These are phyloP conservation scores for Tolypocladium amazonense DNA, from an alignment of 2,329 filamentous ascomycete genomes.

Conservation along the genomic window DNA sequence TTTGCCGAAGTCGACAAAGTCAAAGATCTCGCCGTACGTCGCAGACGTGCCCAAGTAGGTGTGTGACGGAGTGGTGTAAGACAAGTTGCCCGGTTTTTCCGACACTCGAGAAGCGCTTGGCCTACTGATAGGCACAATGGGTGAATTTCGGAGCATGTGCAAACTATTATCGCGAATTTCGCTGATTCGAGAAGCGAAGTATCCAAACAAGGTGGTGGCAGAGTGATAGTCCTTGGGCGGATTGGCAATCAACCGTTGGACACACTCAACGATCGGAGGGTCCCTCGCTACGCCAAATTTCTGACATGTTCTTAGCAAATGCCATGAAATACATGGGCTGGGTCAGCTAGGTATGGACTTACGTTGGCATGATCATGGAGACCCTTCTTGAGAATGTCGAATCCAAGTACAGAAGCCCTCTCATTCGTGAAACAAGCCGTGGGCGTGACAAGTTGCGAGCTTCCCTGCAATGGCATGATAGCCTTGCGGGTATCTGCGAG, in stretches of 20 bases:
- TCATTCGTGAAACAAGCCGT: constrained; percentile 75
- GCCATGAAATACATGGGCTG: neutral
- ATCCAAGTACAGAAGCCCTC: constrained; percentile 66
- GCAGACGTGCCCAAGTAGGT: constrained; percentile 68
- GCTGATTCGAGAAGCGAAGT: constrained; percentile 66
- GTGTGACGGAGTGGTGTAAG: constrained; percentile 51
- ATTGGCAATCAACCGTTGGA: constrained; percentile 58
- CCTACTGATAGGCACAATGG: constrained; percentile 59
- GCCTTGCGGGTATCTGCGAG: constrained; percentile 42
- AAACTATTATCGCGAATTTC: constrained; percentile 58
- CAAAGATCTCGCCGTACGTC: constrained; percentile 80
- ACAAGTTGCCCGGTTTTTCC: constrained; percentile 27
- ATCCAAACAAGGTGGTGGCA: constrained; percentile 67
- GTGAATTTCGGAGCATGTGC: constrained; percentile 49
- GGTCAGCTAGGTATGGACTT: constrained; percentile 12
- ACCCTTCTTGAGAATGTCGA: constrained; percentile 64
- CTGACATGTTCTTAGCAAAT: constrained; percentile 12
- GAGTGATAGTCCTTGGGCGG: constrained; percentile 59
- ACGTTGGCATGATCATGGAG: constrained; percentile 64
- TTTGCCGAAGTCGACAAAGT: constrained; percentile 88
- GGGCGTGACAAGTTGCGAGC: constrained; percentile 58
- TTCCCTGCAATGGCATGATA: constrained; percentile 65
- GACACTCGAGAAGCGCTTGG: constrained; percentile 15
- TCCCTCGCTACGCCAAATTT: constrained; percentile 83
- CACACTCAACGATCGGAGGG: constrained; percentile 67